Base-by-base conservation (phyloP, 2,329 filamentous ascomycete genomes). In the Scytalidium sp. region DNA sequence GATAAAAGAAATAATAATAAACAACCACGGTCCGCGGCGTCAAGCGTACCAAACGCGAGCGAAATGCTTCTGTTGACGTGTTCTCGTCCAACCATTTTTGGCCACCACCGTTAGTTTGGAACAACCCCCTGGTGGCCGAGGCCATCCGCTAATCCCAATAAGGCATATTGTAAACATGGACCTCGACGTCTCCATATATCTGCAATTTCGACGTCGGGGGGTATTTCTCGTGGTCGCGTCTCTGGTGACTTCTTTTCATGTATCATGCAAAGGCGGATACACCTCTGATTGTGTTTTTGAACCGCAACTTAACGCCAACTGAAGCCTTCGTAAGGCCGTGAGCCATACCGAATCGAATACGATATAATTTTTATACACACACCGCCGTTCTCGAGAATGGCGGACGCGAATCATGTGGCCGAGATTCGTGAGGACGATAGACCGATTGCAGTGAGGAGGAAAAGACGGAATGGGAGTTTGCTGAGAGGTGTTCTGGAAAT, bases 371-470 rank as follows among this genome's bases (percentile, higher is more conserved):
- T 45, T n/a, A n/a, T n/a, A n/a, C n/a, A 20, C 19, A 19, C 19
- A 39, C 15, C 19, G n/a, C 19, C 17, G 36, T 43, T 22, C 25
- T 27, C 23, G n/a, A 11, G 23, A 25, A 63, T 63, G 60, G 54
- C 56, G 43, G 56, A 58, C 45, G 47, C 52, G 44, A 44, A 58
- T 21, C 42, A 52, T 45, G 32, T 51, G 19, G 19, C 46, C 6
- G 48, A 44, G n/a, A 56, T 75, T 68, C 59, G 64, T 5, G 60
- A 67, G 41, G 51, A 63, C 22, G 69, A 80, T 54, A 66, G 77
- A 21, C 79, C 80, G 2, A 74, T 83, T 50, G 78, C 80, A n/a
- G 63, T 83, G 11, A 72, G 80, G 53, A 78, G 79, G 39, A 70
- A 73, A 22, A 74, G 78, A 57, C 76, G 81, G 27, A 72, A 68